Conservation (phyloP, 2,329 filamentous ascomycete species). For the Talaromyces sp. region DNA sequence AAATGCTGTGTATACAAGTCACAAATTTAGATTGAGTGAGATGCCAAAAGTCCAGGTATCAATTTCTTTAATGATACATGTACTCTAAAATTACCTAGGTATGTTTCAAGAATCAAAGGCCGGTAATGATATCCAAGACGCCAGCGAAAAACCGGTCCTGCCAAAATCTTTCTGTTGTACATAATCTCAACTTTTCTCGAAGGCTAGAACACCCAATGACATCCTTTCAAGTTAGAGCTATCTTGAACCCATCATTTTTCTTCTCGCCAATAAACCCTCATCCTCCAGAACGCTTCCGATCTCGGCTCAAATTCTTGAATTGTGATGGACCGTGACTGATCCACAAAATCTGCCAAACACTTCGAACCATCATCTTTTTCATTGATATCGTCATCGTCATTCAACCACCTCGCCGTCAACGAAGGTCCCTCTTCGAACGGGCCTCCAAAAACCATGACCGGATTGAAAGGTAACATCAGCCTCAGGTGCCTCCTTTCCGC, state of each 20-base stretch:
- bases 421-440: slow-evolving; percentile 29
- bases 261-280: slow-evolving; percentile 16
- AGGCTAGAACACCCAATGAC: neutral
- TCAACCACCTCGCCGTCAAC: neutral
- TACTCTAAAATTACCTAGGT: no score
- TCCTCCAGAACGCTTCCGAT: slow-evolving; percentile 16
- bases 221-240: neutral
- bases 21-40: neutral
- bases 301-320: slow-evolving; percentile 9
- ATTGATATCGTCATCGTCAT: neutral
- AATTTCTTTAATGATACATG: neutral
- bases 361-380: neutral
- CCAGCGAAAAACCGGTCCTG: neutral
- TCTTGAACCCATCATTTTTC: neutral
- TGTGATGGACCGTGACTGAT: neutral
- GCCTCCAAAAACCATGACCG: slow-evolving; percentile 58
- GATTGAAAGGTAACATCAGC: slow-evolving; percentile 47
- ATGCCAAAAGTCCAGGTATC: neutral
- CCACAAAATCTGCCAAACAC: neutral
- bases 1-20: no score
- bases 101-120: neutral
- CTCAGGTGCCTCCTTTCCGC: slow-evolving; percentile 51
- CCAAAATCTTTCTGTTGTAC: neutral
- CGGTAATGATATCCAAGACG: neutral
- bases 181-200: neutral